Evolutionary conservation across 140 eudicot genomes (phyloP).

Genomic region (Anethum foeniculum): DNA sequence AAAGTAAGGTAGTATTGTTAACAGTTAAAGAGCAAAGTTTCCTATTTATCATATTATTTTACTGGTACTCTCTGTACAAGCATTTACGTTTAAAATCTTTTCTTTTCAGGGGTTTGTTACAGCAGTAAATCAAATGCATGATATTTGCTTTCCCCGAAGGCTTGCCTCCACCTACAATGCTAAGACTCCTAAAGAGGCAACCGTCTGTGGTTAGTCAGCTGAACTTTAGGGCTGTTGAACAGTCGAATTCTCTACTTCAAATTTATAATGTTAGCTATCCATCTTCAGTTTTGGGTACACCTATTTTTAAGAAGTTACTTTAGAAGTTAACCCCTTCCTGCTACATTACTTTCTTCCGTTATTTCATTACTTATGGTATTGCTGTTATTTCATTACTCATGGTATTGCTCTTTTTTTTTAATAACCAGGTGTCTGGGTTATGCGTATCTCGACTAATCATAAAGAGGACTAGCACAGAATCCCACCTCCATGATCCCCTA

Average conservation of each 20-base stretch:
- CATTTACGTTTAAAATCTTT: background rate
- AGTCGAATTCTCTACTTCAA: background rate
- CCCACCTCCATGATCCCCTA: too few relatives aligned
- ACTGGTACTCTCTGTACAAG: background rate
- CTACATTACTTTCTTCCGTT: background rate
- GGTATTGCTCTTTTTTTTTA: too few relatives aligned
- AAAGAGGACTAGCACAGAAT: too few relatives aligned
- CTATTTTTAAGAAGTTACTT: background rate
- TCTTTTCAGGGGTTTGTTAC: slow-evolving; percentile 81
- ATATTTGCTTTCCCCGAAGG: slow-evolving; percentile 71
- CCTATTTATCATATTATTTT: background rate
- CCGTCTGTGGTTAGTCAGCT: slow-evolving; percentile 68
- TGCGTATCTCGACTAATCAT: too few relatives aligned
- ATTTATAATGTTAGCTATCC: background rate
- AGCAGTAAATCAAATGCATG: slow-evolving; percentile 73
- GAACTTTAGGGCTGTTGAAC: background rate
- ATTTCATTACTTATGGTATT: background rate
- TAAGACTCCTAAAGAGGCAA: slow-evolving; percentile 81
- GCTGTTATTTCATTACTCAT: too few relatives aligned
- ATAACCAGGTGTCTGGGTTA: too few relatives aligned
- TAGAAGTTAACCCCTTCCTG: background rate
- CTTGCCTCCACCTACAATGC: slow-evolving; percentile 77
- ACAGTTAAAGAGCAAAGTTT: background rate
- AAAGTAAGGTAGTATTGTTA: background rate
- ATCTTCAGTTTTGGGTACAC: background rate